A percentile compares a stretch with the other conserved stretches of the same genome.
Evolutionary conservation across 179 eudicot genomes (phyloP).

Genomic region (Heliamphora pulchella): DNA sequence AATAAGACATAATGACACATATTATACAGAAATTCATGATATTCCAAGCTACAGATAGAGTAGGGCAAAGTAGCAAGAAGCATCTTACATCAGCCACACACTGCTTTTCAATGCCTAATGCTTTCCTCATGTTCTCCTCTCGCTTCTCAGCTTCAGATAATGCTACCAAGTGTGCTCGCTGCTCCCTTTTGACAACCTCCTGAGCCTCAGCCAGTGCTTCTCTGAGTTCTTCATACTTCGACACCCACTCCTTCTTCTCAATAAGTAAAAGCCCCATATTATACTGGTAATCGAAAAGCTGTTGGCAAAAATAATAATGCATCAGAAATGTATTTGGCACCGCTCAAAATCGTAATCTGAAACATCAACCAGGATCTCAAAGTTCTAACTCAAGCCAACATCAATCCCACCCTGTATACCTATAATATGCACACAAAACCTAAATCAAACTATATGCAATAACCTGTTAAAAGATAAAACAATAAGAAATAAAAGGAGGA

Average conservation of each 20-base stretch:
- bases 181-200: slow-evolving; percentile 73
- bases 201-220: slow-evolving; percentile 56
- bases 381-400: slow-evolving; percentile 9
- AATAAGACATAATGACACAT: not conserved
- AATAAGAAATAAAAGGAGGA: not conserved
- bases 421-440: not conserved
- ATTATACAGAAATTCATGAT: not conserved
- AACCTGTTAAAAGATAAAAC: not conserved
- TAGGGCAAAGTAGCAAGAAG: not conserved
- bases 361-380: not conserved
- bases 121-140: slow-evolving; percentile 59
- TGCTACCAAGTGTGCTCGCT: slow-evolving; percentile 61
- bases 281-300: slow-evolving; percentile 86
- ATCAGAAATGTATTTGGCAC: not conserved
- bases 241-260: slow-evolving; percentile 57
- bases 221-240: slow-evolving; percentile 47
- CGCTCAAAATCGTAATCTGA: not conserved
- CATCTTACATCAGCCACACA: slow-evolving; percentile 58
- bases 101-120: slow-evolving; percentile 57
- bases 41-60: not conserved
- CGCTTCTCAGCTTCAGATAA: slow-evolving; percentile 71
- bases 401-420: not conserved
- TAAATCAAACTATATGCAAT: not conserved
- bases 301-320: slow-evolving; percentile 13
- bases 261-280: slow-evolving; percentile 88